Conservation (phyloP, 345 rosid genomes). For the Aegle marmelos region DNA sequence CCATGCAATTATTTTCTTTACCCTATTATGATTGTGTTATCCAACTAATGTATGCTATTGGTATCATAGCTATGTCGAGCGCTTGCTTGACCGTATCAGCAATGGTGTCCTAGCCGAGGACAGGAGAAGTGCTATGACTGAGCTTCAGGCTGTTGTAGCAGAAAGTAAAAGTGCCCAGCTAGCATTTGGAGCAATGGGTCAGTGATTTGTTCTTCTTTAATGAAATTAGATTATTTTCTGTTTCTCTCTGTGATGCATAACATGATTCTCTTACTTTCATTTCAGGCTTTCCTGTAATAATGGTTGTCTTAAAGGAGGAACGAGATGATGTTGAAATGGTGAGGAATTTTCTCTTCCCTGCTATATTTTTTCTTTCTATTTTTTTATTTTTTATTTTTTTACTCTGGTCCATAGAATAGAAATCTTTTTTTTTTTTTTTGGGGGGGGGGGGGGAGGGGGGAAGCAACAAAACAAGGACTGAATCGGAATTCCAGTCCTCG, state of each 20-base stretch:
- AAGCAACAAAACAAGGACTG: not conserved
- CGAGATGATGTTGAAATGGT: constrained; percentile 95
- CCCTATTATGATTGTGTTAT: not conserved
- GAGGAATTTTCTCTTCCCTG: constrained; percentile 11
- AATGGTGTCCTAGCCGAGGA: constrained; percentile 85
- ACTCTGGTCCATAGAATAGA: not conserved
- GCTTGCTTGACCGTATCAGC: constrained; percentile 87
- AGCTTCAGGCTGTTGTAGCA: constrained; percentile 88
- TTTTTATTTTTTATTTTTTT: not conserved
- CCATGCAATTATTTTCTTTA: not conserved
- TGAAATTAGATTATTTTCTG: not conserved
- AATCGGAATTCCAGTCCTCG: not conserved
- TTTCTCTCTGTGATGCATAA: constrained; percentile 2
- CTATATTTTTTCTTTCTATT: not conserved
- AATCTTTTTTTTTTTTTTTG: not conserved
- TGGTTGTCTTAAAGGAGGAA: constrained; percentile 82
- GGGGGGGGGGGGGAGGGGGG: too few relatives aligned
- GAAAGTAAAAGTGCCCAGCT: constrained; percentile 85
- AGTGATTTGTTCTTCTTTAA: constrained; percentile 14
- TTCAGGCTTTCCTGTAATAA: constrained; percentile 92
- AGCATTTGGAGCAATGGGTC: constrained; percentile 91
- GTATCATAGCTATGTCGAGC: constrained; percentile 68
- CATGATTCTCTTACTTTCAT: constrained; percentile 9
- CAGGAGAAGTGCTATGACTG: constrained; percentile 78
- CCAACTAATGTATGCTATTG: constrained; percentile 1